Evolutionary conservation across 352 stramenopile genomes (phyloP), one percentile per base, ranked within the genome.

Genomic region (Saprolegnia parasitica): DNA sequence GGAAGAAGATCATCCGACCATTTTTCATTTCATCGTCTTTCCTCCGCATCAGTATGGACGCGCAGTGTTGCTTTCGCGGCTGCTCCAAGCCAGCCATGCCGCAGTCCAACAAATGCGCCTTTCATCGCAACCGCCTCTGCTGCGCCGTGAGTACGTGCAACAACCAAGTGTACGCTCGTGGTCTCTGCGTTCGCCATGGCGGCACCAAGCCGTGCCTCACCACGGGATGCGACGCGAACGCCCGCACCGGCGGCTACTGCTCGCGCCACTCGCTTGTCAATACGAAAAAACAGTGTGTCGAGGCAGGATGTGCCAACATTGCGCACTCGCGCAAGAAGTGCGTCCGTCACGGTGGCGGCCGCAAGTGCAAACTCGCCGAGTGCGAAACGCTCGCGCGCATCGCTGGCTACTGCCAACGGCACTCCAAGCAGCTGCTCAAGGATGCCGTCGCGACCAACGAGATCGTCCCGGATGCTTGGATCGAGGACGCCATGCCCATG

Each of bases 141-240:
- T 92, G 84, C 56, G 81, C 89, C 64, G 81, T 92, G 26, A 79
- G 88, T 64, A 81, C 81, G 4, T 92, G 84, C 72, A 87, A 79
- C 35, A 89, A 89, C 63, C 84, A 92, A 73, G 84, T 84, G 0
- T 84, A 92, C 65, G 84, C 84, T 26, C 74, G 84, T 9, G 81
- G 90, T 23, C 87, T 90, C 46, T 92, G 84, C 56, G 84, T 92
- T 39, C 81, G 82, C 18, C 84, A 92, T 49, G 84, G 84, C 18
- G 84, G 84, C 37, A 84, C 81, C 3, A 76, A 81, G 0, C 73
- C 81, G 5, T 92, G 84, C 68, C 86, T 87, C 52, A 77, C 89
- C 32, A 78, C 88, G 35, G 80, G 75, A 35, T 92, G 84, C 71
- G 84, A 87, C 75, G 82, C 89, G 63, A 83, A 92, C 70, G 84